These are phyloP conservation scores for Exophiala sideris DNA, from an alignment of 2,329 filamentous ascomycete genomes.

Conservation along the genomic window DNA sequence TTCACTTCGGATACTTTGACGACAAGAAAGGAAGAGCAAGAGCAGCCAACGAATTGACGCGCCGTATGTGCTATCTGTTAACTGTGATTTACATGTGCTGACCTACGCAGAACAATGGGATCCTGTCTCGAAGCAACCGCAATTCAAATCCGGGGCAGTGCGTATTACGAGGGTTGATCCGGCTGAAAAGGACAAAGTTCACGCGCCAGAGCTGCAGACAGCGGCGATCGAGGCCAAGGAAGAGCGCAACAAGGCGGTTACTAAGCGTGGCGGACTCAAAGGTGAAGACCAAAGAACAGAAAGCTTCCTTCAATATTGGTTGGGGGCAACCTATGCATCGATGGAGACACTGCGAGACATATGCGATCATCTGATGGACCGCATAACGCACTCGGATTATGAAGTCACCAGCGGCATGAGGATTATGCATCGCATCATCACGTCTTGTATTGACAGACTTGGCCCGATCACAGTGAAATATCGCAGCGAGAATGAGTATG, in stretches of 20 bases:
- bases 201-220: slow-evolving; percentile 30
- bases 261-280: neutral
- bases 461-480: slow-evolving; percentile 30
- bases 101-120: slow-evolving; percentile 32
- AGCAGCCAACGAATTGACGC: slow-evolving; percentile 39
- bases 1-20: slow-evolving; percentile 41
- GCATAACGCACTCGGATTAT: slow-evolving; percentile 29
- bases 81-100: neutral
- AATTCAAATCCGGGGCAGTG: slow-evolving; percentile 38
- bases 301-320: slow-evolving; percentile 34
- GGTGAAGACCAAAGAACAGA: slow-evolving; percentile 21
- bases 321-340: slow-evolving; percentile 34
- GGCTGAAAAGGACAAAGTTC: slow-evolving; percentile 15
- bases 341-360: slow-evolving; percentile 28
- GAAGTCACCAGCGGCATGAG: slow-evolving; percentile 34
- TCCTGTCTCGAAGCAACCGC: slow-evolving; percentile 38
- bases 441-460: slow-evolving; percentile 25
- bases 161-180: slow-evolving; percentile 33
- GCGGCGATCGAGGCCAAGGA: slow-evolving; percentile 23
- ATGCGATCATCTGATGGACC: slow-evolving; percentile 29
- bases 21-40: slow-evolving; percentile 32
- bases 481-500: slow-evolving; percentile 29
- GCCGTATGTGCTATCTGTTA: slow-evolving; percentile 27
- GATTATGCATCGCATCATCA: slow-evolving; percentile 30
- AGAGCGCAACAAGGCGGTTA: slow-evolving; percentile 5